Evolutionary conservation across 2,329 filamentous ascomycete genomes (phyloP), one percentile per base, ranked within the genome.

Genomic region (Verticillium isaacii): DNA sequence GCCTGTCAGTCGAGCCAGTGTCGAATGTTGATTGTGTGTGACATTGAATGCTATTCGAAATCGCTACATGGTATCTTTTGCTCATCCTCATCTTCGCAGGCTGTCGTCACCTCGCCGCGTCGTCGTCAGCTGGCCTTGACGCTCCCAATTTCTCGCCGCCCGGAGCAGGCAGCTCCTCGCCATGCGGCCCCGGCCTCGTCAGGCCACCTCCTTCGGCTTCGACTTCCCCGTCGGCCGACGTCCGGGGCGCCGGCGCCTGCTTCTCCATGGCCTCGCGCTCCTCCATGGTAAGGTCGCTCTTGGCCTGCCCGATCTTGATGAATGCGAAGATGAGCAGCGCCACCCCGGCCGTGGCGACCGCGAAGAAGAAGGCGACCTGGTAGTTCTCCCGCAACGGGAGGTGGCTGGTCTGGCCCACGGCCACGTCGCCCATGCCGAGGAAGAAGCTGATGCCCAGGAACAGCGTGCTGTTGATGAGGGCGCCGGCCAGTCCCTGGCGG

Each of bases 401-500:
- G 2, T 71, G 65, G 41, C 74, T 74, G 23, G 82, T 82, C 50
- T 81, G 78, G 0, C 84, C 81, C 2, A 85, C 78, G 12, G 79
- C 80, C 12, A 93, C 81, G 70, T 93, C 90, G 1, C 85, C 86
- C 60, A 93, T 82, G 0, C 88, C 89, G 5, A 93, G 79, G 75
- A 87, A 86, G 59, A 93, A 80, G 1, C 89, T 88, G 68, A 92
- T 89, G 11, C 89, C 88, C 9, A 93, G 78, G 68, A 91, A 90
- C 34, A 92, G 71, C 2, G 92, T 74, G 57, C 85, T 87, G 74
- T 90, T 92, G 68, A 90, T 87, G 56, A 93, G 73, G 0, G 86
- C 89, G 1, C 90, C 89, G 0, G 89, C 90, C 0, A 92, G 78
- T 0, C 89, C 90, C 71, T 94, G 91, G 58, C 86, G 80, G 14